These are phyloP conservation scores for Tetrapisispora iriomotensis DNA, from an alignment of 805 yeast species.

Conservation along the genomic window DNA sequence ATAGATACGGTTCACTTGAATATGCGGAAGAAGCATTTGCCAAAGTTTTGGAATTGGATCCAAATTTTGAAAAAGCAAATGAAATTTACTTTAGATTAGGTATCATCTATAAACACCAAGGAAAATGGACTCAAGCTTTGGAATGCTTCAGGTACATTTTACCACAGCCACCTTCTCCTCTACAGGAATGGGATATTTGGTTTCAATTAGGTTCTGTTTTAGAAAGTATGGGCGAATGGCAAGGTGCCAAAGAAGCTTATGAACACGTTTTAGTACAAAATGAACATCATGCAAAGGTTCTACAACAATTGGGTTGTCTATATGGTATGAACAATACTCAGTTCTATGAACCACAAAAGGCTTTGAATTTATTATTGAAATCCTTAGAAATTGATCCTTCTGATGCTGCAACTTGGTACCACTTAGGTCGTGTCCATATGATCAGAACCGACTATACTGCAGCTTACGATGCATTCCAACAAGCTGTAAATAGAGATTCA, in stretches of 20 bases:
- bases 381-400: constrained; percentile 80
- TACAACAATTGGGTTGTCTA: constrained; percentile 92
- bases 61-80: constrained; percentile 89
- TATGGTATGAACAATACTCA: constrained; percentile 54
- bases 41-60: constrained; percentile 89
- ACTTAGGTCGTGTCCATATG: constrained; percentile 95
- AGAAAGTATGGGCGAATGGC: constrained; percentile 87
- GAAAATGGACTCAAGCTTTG: constrained; percentile 72
- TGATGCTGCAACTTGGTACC: constrained; percentile 97
- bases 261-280: constrained; percentile 83
- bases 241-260: constrained; percentile 88
- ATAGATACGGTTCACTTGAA: constrained; percentile 89
- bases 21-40: constrained; percentile 98
- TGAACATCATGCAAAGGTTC: constrained; percentile 90
- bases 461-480: constrained; percentile 97
- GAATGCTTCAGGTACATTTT: constrained; percentile 93
- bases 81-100: constrained; percentile 96
- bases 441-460: constrained; percentile 88
- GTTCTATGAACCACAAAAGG: constrained; percentile 74
- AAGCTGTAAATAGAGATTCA: constrained; percentile 93
- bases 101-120: constrained; percentile 91
- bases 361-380: constrained; percentile 71
- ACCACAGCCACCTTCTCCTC: constrained; percentile 85
- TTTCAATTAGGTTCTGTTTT: constrained; percentile 94
- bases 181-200: constrained; percentile 97